These are phyloP conservation scores for Coemansia umbellata DNA, from an alignment of 192 early-diverging fungal species.

Conservation along the genomic window DNA sequence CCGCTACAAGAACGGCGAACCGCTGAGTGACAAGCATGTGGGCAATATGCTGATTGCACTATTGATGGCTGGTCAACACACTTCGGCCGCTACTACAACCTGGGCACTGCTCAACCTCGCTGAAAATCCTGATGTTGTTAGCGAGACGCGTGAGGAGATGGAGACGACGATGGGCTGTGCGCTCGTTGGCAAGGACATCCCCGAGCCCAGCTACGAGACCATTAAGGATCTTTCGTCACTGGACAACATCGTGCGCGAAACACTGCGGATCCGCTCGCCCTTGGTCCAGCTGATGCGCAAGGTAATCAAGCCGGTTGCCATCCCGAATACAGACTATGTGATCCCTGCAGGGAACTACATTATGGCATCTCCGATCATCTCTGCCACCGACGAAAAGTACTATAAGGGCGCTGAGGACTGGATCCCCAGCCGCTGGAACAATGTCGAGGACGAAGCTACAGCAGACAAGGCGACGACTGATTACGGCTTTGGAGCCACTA, in stretches of 20 bases:
- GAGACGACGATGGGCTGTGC: conserved; percentile 53
- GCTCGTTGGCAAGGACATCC: conserved; percentile 50
- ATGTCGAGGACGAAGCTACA: conserved; percentile 52
- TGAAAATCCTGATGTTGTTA: conserved; percentile 63
- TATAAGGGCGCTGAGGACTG: conserved; percentile 79
- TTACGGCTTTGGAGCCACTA: conserved; percentile 72
- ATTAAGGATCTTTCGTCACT: conserved; percentile 72
- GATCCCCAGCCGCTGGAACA: conserved; percentile 73
- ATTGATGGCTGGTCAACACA: conserved; percentile 98
- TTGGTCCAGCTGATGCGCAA: conserved; percentile 93
- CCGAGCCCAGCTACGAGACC: conserved; percentile 59
- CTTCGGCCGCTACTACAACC: conserved; percentile 83
- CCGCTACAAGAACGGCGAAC: conserved; percentile 84
- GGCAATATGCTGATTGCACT: conserved; percentile 97
- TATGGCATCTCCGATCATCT: conserved; percentile 76
- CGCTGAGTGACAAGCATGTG: conserved; percentile 76
- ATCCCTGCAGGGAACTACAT: conserved; percentile 91
- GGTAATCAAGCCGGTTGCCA: conserved; percentile 66
- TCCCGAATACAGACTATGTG: conserved; percentile 73
- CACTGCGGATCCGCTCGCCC: conserved; percentile 89
- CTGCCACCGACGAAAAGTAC: conserved; percentile 72
- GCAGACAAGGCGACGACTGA: conserved; percentile 59
- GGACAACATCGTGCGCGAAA: conserved; percentile 85
- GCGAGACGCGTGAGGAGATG: conserved; percentile 73
- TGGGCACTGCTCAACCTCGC: conserved; percentile 92